Evolutionary conservation across 2,329 filamentous ascomycete species (phyloP), one percentile per base, ranked within the genome.

Genomic region (Bipolaris gigantea): DNA sequence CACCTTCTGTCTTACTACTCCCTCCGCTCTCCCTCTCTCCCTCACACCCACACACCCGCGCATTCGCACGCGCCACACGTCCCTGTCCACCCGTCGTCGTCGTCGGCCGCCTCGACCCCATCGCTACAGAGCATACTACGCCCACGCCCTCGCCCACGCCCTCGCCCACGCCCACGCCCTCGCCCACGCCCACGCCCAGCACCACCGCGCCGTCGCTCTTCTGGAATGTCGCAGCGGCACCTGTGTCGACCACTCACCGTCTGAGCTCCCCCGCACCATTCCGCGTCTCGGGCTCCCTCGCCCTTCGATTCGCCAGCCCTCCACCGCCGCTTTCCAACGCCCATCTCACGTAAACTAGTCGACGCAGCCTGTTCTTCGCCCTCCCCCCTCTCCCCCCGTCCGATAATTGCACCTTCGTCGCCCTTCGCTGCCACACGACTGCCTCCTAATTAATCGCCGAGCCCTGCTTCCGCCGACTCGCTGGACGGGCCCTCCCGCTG

Each of bases 211-310:
- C 54, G 46, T 30, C 27, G 25, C 53, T 52, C 59, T 55, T 65
- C 61, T 67, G 69, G 69, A 67, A 71, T 71, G 69, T 65, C 60
- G 59, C 62, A 60, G 46, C 48, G 48, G 41, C 52, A 47, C 43
- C 48, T 35, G 57, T 55, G 56, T 35, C 60, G 57, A 57, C 55
- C 59, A 57, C 55, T 57, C 57, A 59, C 60, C 53, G 40, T 60
- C 59, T 66, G 57, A 64, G 50, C 55, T 55, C 51, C 55, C 57
- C 58, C 60, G 55, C 56, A 45, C 49, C 55, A 52, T 46, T 13
- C 57, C 61, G 56, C 57, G 54, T 50, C 56, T 47, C 55, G 41
- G 33, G 32, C 49, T 49, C 47, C 52, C 47, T 21, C 36, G 27
- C 21, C 33, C 3, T 18, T 34, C 45, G 27, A 30, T 42, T 47